Evolutionary conservation across 2,329 filamentous ascomycete genomes (phyloP).

Genomic region (Emmonsia crescens): DNA sequence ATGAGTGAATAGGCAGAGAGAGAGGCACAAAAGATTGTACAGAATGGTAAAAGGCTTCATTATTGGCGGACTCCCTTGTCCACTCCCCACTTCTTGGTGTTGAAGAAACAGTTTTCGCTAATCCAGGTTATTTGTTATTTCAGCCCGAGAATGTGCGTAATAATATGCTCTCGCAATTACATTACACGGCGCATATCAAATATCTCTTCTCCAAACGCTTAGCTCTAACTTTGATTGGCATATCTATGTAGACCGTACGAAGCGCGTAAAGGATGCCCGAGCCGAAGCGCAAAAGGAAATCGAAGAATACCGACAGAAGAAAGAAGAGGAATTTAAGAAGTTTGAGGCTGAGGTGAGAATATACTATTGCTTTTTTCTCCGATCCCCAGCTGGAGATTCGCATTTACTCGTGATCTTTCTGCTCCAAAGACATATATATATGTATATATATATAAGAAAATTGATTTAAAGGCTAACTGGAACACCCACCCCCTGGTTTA

Average conservation of each 20-base stretch:
- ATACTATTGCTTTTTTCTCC: not conserved
- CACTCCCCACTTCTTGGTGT: not conserved
- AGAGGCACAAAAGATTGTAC: conserved; percentile 97
- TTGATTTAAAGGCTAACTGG: not conserved
- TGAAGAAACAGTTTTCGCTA: conserved; percentile 2
- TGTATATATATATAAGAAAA: not conserved
- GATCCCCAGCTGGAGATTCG: not conserved
- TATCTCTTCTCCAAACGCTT: not conserved
- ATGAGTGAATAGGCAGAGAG: conserved; percentile 66
- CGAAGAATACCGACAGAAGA: conserved; percentile 76
- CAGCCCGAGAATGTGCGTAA: conserved; percentile 75
- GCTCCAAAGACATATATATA: not conserved
- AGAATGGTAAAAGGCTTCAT: conserved; percentile 59
- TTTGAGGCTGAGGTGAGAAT: conserved; percentile 66
- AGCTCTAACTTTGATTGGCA: not conserved
- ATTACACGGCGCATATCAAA: not conserved
- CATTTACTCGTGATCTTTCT: not conserved
- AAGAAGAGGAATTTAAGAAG: conserved; percentile 90
- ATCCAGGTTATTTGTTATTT: not conserved
- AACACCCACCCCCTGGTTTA: not conserved
- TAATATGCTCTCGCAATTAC: not conserved
- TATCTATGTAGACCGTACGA: conserved; percentile 62
- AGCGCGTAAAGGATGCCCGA: conserved; percentile 92
- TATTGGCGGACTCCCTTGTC: not conserved
- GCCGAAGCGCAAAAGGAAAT: conserved; percentile 97